A percentile compares a stretch with the other conserved stretches of the same genome.
Evolutionary conservation across 768 basidiomycete genomes (phyloP).

Genomic region (Heimioporus sp.): DNA sequence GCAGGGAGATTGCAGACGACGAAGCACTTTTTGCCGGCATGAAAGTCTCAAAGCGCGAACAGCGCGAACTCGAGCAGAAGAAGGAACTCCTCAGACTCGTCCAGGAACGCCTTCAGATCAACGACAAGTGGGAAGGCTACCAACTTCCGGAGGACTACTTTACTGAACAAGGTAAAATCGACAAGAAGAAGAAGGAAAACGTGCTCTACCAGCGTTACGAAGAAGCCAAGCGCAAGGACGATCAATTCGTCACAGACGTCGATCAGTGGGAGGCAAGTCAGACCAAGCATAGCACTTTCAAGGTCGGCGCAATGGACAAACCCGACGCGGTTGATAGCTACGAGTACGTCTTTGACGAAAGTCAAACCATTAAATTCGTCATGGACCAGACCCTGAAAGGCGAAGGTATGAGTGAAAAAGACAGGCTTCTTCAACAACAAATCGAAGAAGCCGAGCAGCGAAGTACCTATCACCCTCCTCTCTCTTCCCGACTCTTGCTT

Average conservation of each 20-base stretch:
- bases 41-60: constrained; percentile 84
- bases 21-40: constrained; percentile 88
- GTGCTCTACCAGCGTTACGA: constrained; percentile 94
- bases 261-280: constrained; percentile 98
- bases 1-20: constrained; percentile 93
- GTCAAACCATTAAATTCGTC: constrained; percentile 93
- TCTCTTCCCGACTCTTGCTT: neutral
- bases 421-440: constrained; percentile 79
- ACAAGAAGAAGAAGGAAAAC: constrained; percentile 92
- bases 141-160: constrained; percentile 97
- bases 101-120: constrained; percentile 91
- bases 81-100: constrained; percentile 90
- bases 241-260: constrained; percentile 93
- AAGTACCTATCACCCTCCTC: constrained; percentile 48
- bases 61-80: constrained; percentile 80
- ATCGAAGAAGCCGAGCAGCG: constrained; percentile 90
- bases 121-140: constrained; percentile 96
- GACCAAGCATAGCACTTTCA: constrained; percentile 85
- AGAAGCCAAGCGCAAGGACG: constrained; percentile 87
- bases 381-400: constrained; percentile 77
- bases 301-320: constrained; percentile 90
- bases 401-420: constrained; percentile 70
- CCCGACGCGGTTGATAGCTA: constrained; percentile 78
- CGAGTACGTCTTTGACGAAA: constrained; percentile 98
- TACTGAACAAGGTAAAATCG: constrained; percentile 97